phyloP scores from a whole-genome alignment of 2,329 filamentous ascomycete species.

The Fusarium austroafricanum region DNA sequence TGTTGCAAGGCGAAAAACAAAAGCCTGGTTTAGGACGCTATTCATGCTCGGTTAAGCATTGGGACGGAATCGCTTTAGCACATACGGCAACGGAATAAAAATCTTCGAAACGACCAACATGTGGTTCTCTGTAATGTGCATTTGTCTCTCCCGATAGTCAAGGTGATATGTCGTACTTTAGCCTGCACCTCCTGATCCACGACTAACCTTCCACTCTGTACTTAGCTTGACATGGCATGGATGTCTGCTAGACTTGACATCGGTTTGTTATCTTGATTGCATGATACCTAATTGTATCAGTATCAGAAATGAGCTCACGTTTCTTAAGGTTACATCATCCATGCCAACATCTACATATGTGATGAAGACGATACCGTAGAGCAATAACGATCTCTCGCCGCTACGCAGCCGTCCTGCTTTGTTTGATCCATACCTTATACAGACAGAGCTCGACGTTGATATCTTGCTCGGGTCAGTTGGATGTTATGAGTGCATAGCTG shows the following conservation, averaged over 20 bases:
- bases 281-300: not conserved
- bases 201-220: not conserved
- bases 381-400: too few species aligned
- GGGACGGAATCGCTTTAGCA: conserved; percentile 54
- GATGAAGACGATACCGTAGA: not conserved
- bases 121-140: conserved; percentile 17
- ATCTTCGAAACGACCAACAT: conserved; percentile 48
- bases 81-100: conserved; percentile 54
- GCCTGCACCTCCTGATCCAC: not conserved
- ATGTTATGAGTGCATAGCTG: not conserved
- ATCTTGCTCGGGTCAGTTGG: not conserved
- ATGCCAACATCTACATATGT: not conserved
- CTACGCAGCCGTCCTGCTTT: too few species aligned
- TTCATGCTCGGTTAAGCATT: conserved; percentile 56
- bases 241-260: not conserved
- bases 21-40: conserved; percentile 54
- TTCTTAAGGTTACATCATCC: not conserved
- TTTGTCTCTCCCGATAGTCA: not conserved
- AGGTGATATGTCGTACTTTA: not conserved
- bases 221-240: not conserved
- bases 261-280: not conserved
- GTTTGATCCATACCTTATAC: not conserved
- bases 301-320: not conserved
- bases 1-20: conserved; percentile 50
- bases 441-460: not conserved